Conservation (phyloP, 129 eudicot species). For the Saposhnikovia divaricata region DNA sequence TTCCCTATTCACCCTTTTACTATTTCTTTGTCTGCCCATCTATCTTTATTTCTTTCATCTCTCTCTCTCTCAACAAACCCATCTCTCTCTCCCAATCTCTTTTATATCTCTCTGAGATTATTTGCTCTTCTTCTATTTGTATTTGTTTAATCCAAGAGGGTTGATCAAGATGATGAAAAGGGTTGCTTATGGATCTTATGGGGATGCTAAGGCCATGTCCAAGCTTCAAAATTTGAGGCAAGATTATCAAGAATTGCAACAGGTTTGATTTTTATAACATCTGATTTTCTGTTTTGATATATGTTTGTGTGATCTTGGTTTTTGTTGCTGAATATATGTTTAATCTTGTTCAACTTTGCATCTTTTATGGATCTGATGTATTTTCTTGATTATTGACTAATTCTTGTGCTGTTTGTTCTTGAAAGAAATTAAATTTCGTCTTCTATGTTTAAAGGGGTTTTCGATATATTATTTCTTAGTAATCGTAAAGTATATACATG, state of each 20-base stretch:
- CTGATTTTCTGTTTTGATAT: background rate
- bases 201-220: conserved; percentile 43
- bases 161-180: conserved; percentile 56
- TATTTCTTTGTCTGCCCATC: conserved; percentile 7
- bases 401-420: background rate
- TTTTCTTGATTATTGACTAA: background rate
- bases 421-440: background rate
- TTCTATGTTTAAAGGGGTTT: background rate
- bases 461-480: background rate
- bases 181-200: conserved; percentile 40
- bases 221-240: conserved; percentile 66
- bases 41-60: background rate
- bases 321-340: background rate
- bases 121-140: conserved; percentile 4
- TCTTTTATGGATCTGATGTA: background rate
- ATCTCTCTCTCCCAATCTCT: conserved; percentile 7
- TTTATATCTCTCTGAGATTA: background rate
- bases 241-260: conserved; percentile 51
- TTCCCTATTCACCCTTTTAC: conserved; percentile 9
- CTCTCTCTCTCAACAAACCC: conserved; percentile 5
- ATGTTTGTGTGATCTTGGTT: conserved; percentile 5
- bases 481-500: background rate
- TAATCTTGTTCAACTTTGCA: conserved; percentile 3
- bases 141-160: conserved; percentile 26
- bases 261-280: conserved; percentile 30